Conservation (phyloP, 2,329 filamentous ascomycete genomes). For the Tolypocladium tropicale region DNA sequence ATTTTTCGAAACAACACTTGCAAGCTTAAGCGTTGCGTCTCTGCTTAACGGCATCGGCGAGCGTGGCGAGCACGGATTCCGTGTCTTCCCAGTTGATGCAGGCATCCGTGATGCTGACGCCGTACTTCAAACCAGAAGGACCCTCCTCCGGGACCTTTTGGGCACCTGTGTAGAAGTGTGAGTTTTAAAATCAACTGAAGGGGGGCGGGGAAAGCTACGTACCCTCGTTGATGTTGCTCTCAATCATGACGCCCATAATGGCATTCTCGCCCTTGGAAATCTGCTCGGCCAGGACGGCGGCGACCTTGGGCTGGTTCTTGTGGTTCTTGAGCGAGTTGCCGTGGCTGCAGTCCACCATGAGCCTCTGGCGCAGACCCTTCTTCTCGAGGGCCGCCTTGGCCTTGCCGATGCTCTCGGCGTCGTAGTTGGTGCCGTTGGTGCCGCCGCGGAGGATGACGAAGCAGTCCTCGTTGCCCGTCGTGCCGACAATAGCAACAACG, state of each 20-base stretch:
- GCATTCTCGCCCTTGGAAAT: conserved; percentile 72
- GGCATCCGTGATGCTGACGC: conserved; percentile 93
- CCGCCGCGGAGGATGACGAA: conserved; percentile 93
- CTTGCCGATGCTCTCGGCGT: conserved; percentile 71
- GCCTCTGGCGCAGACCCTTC: conserved; percentile 60
- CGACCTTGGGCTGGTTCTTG: conserved; percentile 94
- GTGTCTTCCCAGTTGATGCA: conserved; percentile 95
- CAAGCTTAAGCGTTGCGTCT: conserved; percentile 12
- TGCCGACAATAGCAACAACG: conserved; percentile 88
- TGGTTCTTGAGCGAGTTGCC: conserved; percentile 95
- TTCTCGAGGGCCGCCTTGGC: conserved; percentile 71
- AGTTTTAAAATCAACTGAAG: neutral
- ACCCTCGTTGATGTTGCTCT: conserved; percentile 94
- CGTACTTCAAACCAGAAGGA: conserved; percentile 76
- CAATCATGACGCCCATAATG: conserved; percentile 98
- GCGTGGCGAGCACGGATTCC: conserved; percentile 60
- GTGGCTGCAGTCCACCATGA: conserved; percentile 98
- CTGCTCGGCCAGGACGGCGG: conserved; percentile 70
- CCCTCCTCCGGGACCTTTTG: conserved; percentile 90
- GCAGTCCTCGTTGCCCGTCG: conserved; percentile 90
- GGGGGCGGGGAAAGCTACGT: conserved; percentile 13
- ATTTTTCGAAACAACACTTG: no score
- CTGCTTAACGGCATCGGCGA: conserved; percentile 61
- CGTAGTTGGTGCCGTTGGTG: conserved; percentile 89
- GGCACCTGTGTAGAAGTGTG: conserved; percentile 40